A percentile compares a stretch with the other conserved stretches of the same genome.
Conservation (phyloP, 2,329 filamentous ascomycete species). For the Graphilbum fragrans region DNA sequence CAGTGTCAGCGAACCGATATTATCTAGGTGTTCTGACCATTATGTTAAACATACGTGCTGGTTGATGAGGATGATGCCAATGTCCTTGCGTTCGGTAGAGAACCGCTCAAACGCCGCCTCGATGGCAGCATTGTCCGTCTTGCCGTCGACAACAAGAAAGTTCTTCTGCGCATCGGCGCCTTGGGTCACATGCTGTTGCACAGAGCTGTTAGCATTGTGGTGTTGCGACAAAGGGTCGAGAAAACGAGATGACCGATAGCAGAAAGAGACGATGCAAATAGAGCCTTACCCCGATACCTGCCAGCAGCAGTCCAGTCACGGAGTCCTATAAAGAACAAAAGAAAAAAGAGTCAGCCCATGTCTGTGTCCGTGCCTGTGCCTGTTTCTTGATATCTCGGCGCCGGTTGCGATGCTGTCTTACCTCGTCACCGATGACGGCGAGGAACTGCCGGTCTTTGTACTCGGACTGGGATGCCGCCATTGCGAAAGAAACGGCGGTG, state of each 20-base stretch:
- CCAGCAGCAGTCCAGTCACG: slow-evolving; percentile 87
- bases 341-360: background rate
- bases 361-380: background rate
- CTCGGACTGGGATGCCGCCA: slow-evolving; percentile 26
- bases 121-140: slow-evolving; percentile 81
- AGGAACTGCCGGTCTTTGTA: slow-evolving; percentile 88
- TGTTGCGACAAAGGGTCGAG: too few species aligned
- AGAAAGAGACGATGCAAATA: background rate
- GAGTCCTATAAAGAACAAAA: slow-evolving; percentile 54
- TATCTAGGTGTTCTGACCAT: too few species aligned
- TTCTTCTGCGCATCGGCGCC: slow-evolving; percentile 90
- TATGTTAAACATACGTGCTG: slow-evolving; percentile 64
- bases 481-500: background rate
- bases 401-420: slow-evolving; percentile 20
- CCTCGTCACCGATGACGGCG: slow-evolving; percentile 96
- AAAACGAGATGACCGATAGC: background rate
- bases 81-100: slow-evolving; percentile 84
- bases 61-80: slow-evolving; percentile 93
- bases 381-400: slow-evolving; percentile 5
- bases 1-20: too few species aligned
- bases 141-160: slow-evolving; percentile 90
- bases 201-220: background rate
- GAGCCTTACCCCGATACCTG: slow-evolving; percentile 71
- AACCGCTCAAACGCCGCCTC: slow-evolving; percentile 85
- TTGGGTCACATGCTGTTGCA: slow-evolving; percentile 71